Conservation (phyloP, 2,329 filamentous ascomycete genomes). For the Verticillium longisporum region DNA sequence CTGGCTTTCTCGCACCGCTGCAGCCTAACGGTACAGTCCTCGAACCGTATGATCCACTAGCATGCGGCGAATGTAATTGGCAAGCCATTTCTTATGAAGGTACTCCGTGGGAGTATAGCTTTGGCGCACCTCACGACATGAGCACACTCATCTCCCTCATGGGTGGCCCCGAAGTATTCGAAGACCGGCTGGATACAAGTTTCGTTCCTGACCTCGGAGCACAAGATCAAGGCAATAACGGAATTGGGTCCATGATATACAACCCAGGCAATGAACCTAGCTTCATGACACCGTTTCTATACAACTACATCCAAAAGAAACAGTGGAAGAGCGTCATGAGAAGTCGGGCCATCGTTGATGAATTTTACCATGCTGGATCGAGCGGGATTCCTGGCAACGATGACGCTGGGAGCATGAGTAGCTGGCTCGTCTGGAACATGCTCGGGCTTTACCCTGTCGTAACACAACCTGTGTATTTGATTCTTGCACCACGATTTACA, state of each 20-base stretch:
- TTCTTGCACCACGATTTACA: slow-evolving; percentile 42
- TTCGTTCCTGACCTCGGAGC: slow-evolving; percentile 28
- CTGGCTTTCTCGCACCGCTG: slow-evolving; percentile 51
- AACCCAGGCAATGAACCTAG: slow-evolving; percentile 50
- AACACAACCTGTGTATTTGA: slow-evolving; percentile 48
- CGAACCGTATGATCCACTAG: slow-evolving; percentile 37
- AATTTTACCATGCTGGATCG: slow-evolving; percentile 38
- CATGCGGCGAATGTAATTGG: slow-evolving; percentile 51
- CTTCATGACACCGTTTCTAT: slow-evolving; percentile 50
- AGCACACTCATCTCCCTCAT: slow-evolving; percentile 39
- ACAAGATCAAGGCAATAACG: slow-evolving; percentile 41
- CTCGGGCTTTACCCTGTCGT: slow-evolving; percentile 49
- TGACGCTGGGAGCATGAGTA: slow-evolving; percentile 53
- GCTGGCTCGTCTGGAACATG: slow-evolving; percentile 50
- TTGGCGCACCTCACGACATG: slow-evolving; percentile 53
- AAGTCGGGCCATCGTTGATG: slow-evolving; percentile 39
- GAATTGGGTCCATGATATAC: slow-evolving; percentile 36
- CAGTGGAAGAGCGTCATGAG: slow-evolving; percentile 44
- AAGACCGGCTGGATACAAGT: slow-evolving; percentile 35
- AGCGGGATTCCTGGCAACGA: slow-evolving; percentile 50
- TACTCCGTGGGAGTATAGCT: slow-evolving; percentile 41
- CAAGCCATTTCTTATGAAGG: slow-evolving; percentile 45
- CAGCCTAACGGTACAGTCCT: slow-evolving; percentile 36
- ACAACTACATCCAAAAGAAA: slow-evolving; percentile 42
- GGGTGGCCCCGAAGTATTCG: slow-evolving; percentile 43